Base-by-base conservation (phyloP, 306 rosid species). In the Medicago lupulina region DNA sequence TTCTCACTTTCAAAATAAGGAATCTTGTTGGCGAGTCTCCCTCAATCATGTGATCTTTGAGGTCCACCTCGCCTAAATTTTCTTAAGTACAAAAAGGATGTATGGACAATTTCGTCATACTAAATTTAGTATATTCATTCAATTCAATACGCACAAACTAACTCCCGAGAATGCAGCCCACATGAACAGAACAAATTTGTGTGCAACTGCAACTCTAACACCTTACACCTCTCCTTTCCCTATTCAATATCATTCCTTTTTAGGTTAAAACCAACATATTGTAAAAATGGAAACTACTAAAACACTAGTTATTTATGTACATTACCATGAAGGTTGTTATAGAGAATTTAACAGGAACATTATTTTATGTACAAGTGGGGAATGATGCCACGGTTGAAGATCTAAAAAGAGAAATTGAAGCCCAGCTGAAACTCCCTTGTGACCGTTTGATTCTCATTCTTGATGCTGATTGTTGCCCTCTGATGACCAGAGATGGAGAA, bases 361-460 rank as follows among this genome's bases (percentile, higher is more conserved):
- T 87, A 3, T 87, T 82, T 72, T 79, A 76, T 64, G 54, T 84
- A 18, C 81, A 84, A 61, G 79, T 87, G 79, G 57, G 17, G 0
- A 69, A 84, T 39, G 90, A 87, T 75, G 88, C 84, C 67, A 87
- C 80, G 3, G 65, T 76, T 0, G 74, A 76, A 15, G 91, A 91
- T 67, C 73, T 89, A 15, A 89, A 84, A 74, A 70, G 40, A 61
- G 90, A 89, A 67, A 80, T 81, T 50, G 94, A 68, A 69, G 84
- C 81, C 28, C 87, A 81, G 40, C 76, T 84, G 67, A 81, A 87
- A 54, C 85, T 87, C 67, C 91, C 89, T 46, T 73, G 17, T 75
- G 83, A 89, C 60, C 95, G 91, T 77, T 68, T 83, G 71, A 80
- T 89, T 78, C 80, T 86, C 23, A 34, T 87, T 50, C 86, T 80